Conservation (phyloP, 345 rosid genomes). For the Jatropha curcas region DNA sequence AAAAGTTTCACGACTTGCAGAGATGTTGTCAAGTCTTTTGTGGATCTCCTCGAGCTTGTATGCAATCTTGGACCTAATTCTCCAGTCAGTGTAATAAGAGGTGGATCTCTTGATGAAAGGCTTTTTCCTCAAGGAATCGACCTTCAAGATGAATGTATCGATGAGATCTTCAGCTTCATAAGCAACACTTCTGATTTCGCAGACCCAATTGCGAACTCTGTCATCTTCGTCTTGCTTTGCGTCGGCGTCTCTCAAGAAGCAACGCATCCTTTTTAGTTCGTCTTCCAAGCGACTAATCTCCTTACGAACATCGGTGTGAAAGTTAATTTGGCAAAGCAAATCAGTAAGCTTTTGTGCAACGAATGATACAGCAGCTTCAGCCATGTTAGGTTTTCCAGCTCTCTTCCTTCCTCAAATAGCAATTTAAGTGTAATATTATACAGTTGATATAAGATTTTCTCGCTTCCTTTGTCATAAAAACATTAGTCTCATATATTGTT, state of each 20-base stretch:
- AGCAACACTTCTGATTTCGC: conserved; percentile 33
- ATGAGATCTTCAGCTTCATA: conserved; percentile 40
- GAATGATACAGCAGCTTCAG: conserved; percentile 32
- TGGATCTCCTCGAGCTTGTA: conserved; percentile 10
- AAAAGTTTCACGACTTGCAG: conserved; percentile 22
- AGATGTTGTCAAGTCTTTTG: conserved; percentile 21
- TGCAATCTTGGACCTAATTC: conserved; percentile 15
- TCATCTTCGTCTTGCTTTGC: conserved; percentile 30
- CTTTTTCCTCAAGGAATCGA: conserved; percentile 20
- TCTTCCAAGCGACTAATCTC: conserved; percentile 18
- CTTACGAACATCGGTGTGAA: conserved; percentile 21
- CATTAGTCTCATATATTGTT: too few relatives aligned
- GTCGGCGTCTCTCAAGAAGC: conserved; percentile 40
- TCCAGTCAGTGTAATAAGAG: conserved; percentile 12
- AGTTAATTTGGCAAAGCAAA: conserved; percentile 18
- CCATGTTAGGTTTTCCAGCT: conserved; percentile 10
- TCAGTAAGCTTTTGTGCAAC: conserved; percentile 32
- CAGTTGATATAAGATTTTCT: too few relatives aligned
- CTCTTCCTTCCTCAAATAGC: too few relatives aligned
- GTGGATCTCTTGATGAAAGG: conserved; percentile 13
- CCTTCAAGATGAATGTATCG: conserved; percentile 25
- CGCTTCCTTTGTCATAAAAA: too few relatives aligned
- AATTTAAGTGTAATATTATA: too few relatives aligned
- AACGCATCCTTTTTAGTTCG: conserved; percentile 35
- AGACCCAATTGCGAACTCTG: conserved; percentile 36